Conservation (phyloP, 2,329 filamentous ascomycete species). For the Trichoderma citrinoviride region DNA sequence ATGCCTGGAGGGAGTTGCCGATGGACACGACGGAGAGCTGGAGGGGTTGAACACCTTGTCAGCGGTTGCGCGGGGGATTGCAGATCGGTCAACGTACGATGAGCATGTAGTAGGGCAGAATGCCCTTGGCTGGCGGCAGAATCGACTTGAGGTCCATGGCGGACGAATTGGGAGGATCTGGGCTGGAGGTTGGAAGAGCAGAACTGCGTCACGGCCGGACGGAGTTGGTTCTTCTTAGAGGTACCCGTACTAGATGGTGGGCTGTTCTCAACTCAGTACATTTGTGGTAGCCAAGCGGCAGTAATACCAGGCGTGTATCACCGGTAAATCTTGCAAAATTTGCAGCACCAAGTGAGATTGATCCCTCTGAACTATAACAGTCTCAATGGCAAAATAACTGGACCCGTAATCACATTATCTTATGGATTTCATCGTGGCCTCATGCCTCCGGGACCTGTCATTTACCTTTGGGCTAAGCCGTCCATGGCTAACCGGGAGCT, state of each 20-base stretch:
- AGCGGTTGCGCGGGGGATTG: background rate
- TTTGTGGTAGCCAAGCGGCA: background rate
- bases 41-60: background rate
- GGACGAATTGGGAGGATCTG: background rate
- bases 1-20: constrained; percentile 82
- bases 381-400: no score
- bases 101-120: constrained; percentile 59
- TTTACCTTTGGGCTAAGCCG: constrained; percentile 2
- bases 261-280: background rate
- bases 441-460: background rate
- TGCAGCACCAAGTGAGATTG: background rate
- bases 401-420: background rate
- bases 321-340: background rate
- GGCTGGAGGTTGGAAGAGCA: background rate
- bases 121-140: constrained; percentile 51
- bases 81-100: constrained; percentile 41
- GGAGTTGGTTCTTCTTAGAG: background rate
- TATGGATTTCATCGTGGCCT: background rate
- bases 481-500: constrained; percentile 5
- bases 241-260: background rate
- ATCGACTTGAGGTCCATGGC: constrained; percentile 48
- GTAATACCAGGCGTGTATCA: no score
- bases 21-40: constrained; percentile 81
- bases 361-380: fast-evolving
- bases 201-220: background rate